A percentile compares a stretch with the other conserved stretches of the same genome.
Evolutionary conservation across 2,329 filamentous ascomycete genomes (phyloP).

Genomic region (Penicillium sp.): DNA sequence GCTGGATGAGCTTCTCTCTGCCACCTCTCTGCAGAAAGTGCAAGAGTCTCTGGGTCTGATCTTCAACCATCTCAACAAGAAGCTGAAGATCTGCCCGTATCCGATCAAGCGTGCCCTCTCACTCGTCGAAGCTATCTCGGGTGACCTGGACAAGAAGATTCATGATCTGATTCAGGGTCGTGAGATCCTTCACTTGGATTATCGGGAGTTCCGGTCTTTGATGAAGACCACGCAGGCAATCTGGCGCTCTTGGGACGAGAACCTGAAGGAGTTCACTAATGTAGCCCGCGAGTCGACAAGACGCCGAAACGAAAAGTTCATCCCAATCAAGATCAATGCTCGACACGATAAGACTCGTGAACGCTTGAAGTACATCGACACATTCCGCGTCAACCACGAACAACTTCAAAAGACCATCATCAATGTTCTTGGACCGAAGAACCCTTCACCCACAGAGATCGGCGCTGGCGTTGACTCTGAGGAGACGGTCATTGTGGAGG

Average conservation of each 20-base stretch:
- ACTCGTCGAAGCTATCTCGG: constrained; percentile 95
- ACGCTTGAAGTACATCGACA: constrained; percentile 88
- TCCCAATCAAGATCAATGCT: constrained; percentile 92
- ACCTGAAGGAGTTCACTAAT: constrained; percentile 96
- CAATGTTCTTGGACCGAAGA: constrained; percentile 85
- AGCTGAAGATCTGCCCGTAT: constrained; percentile 93
- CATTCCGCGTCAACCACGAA: constrained; percentile 95
- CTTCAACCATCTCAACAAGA: constrained; percentile 95
- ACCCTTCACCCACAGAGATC: constrained; percentile 58
- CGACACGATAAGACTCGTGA: constrained; percentile 88
- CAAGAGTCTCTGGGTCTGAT: constrained; percentile 87
- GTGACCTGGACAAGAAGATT: constrained; percentile 83
- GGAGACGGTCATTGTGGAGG: constrained; percentile 76
- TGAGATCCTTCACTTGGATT: constrained; percentile 88
- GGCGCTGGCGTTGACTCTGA: constrained; percentile 51
- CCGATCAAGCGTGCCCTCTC: constrained; percentile 88
- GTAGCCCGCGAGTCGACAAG: constrained; percentile 93
- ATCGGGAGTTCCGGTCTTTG: constrained; percentile 81
- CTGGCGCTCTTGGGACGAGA: constrained; percentile 92
- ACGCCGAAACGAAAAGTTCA: constrained; percentile 94
- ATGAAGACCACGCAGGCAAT: constrained; percentile 84
- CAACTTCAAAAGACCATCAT: constrained; percentile 95
- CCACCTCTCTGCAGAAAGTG: constrained; percentile 84
- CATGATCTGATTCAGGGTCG: constrained; percentile 84
- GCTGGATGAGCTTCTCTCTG: constrained; percentile 89